Evolutionary conservation across 2,329 filamentous ascomycete species (phyloP), one percentile per base, ranked within the genome.

Genomic region (Cladosporium sp.): DNA sequence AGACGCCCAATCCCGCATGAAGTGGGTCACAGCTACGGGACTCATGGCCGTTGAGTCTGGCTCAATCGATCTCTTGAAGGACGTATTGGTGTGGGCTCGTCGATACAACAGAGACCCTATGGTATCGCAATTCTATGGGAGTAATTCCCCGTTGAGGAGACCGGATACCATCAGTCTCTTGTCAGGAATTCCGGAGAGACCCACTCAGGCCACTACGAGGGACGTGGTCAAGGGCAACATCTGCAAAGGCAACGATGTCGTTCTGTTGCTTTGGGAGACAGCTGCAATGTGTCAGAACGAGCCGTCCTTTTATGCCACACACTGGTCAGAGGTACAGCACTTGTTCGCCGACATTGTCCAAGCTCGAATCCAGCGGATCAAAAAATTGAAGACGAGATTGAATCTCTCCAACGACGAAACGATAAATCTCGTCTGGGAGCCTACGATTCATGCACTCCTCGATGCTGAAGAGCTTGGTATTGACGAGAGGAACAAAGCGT

Each of bases 71-170:
- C 15, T 75, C 1, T 69, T 69, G 19, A 64, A 62, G 19, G 66
- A 73, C 5, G 67, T 68, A 1, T 37, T 75, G 2, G 36, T 67
- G 1, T 77, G 75, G 75, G 63, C 69, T 1, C 70, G 67, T 6
- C 67, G 72, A 2, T 77, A 70, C 58, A 64, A 72, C n/a, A 70
- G 70, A 22, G 75, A 77, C 64, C 67, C 71, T 6, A 51, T 67
- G n/a, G 42, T 49, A 1, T 25, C 42, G 9, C 17, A 37, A 6
- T 34, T 56, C 34, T 56, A 56, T 11, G 51, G 37, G 2, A n/a
- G 12, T 1, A 28, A 17, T 5, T 12, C 9, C 5, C 25, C 25
- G 17, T 30, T 56, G 5, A 20, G 42, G 19, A 17, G 20, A 2
- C 5, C 39, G 2, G 42, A 56, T 5, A 56, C 42, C 15, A 25